Evolutionary conservation across 257 asterid species (phyloP), one percentile per base, ranked within the genome.

Genomic region (Rubia yunnanensis): DNA sequence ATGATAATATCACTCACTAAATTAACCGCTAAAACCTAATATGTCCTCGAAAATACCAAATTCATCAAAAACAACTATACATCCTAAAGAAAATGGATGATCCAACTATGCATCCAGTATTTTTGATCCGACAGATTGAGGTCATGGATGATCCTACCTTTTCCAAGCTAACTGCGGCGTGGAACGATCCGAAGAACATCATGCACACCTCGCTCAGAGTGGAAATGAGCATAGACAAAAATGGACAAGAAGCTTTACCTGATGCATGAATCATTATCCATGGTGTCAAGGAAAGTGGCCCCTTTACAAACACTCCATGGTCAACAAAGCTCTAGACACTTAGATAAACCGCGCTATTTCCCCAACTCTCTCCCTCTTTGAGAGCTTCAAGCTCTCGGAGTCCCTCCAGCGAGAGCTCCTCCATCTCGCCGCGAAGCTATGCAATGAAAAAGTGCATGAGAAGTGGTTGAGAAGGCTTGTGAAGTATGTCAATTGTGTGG

Each of bases 261-360:
- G 26, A 79, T 85, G 24, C 82, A 72, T 62, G 78, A 79, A 66
- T 76, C 58, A 72, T 58, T 87, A 23, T 70, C 39, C 46, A 22
- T 72, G 63, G 79, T 86, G 1, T 85, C 95, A 11, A 79, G 60
- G 68, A 81, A 78, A 66, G 67, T 85, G 23, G 94, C 84, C 14
- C 97, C 97, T 1, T 34, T 89, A 5, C 95, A 89, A 35, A 76
- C 97, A 10, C 5, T 87, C 95, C 64, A 89, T 89, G 49, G 91
- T 94, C 6, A 76, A 77, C 61, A 89, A 81, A 69, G 87, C 97
- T 13, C 86, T 89, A 8, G 89, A 89, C 27, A 81, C 94, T 1
- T 58, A 89, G 28, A 87, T 87, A 44, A 89, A 87, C 76, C 77
- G 95, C 3, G 97, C 92, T 15, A 67, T 87, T 35, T 83, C 88